Evolutionary conservation across 2,329 filamentous ascomycete genomes (phyloP), one percentile per base, ranked within the genome.

Genomic region (Apiospora pterosperma): DNA sequence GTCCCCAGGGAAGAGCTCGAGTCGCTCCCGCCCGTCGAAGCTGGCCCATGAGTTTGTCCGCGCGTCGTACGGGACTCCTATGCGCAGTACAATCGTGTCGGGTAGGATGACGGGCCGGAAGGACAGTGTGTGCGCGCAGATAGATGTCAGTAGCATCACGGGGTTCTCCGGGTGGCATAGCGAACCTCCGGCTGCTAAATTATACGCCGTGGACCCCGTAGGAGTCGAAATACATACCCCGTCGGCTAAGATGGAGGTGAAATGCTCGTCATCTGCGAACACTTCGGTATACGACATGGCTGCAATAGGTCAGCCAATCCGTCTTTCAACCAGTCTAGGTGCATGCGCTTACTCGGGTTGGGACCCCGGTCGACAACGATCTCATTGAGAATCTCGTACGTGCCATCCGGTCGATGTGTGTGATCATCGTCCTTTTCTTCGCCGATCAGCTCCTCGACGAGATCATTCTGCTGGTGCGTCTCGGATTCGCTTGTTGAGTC

Each of bases 51-150:
- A 94, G 70, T 88, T 91, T 5, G 93, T 93, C 61, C 96, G 85
- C 10, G 94, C 92, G 76, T 96, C 90, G 76, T 97, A 98, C 0
- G 96, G 96, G n/a, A 98, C 94, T 12, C 95, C 96, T 21, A 97
- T 85, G 41, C 96, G 88, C 66, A 99, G 82, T 1, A 98, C 95
- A 67, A 98, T 97, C 0, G 95, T 97, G 78, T 99, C 96, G 0
- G 96, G 96, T 3, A 98, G 84, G 72, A 98, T 96, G 72, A 98
- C 96, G n/a, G 95, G 95, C 12, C 96, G 86, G 84, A 98, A 98
- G 2, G 92, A 97, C 3, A 98, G 84, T 0, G 95, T 97, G 77
- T 98, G 95, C 1, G 96, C 92, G 75, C 94, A 97, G 64, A 98
- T 97, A 61, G 95, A 91, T 0, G 94, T 97, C 6, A 98, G 88